Base-by-base conservation (phyloP, 2,329 filamentous ascomycete genomes). In the Penicillium digitatum region DNA sequence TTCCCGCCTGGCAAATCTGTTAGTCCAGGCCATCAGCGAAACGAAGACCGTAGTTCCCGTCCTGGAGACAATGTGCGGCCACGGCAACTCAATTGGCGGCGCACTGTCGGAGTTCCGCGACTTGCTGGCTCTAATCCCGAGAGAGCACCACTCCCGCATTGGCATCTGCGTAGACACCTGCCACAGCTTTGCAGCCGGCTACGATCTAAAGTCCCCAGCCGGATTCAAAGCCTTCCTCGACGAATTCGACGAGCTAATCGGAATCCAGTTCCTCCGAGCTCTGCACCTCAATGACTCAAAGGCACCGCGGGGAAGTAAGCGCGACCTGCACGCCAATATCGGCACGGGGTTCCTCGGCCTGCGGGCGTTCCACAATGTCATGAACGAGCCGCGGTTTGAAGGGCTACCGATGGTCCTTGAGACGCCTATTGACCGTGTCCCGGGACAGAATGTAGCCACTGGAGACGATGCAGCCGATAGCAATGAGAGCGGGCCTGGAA, bases 161-260 rank as follows among this genome's bases (percentile, higher is more conserved):
- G 94, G 93, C 43, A 91, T 99, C 18, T 99, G 94, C 73, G 85
- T 99, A 54, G 94, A 99, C 71, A 99, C 94, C 0, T 99, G 94
- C 75, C 94, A 99, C 74, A 86, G 91, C 55, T 97, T 97, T 72
- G 93, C 93, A 0, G 92, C 90, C 0, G 94, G 94, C 6, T 94
- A 97, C 71, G 94, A 99, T 71, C 75, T 99, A 31, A 84, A 90
- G 50, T 85, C 87, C 0, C 87, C 89, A 0, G 81, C 84, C 48
- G 81, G 87, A 0, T 96, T 95, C 71, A 78, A 82, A 32, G 75
- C 80, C 47, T 94, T 90, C 0, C 83, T 97, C 72, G 72, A 82
- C 32, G 80, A 87, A 31, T 96, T 99, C 64, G 87, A 95, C 62
- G 70, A 83, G 10, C 77, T 87, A 6, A 87, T 99, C 10, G 94